A percentile compares a stretch with the other conserved stretches of the same genome.
Evolutionary conservation across 495 filamentous ascomycete species (phyloP).

Genomic region (Aspergillus panamensis): DNA sequence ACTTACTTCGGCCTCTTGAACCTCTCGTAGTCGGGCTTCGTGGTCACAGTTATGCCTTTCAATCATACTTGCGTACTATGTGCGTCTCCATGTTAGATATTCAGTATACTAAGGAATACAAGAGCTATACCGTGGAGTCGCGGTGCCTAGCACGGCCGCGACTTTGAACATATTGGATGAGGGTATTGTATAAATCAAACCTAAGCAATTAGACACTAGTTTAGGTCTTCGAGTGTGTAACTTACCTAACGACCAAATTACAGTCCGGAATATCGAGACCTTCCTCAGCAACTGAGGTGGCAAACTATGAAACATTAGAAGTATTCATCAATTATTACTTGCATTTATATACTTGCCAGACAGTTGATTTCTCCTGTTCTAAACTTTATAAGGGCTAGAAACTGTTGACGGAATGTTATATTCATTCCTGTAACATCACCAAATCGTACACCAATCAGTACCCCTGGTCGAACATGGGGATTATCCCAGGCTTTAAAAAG

Average conservation of each 20-base stretch:
- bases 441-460: slow-evolving; percentile 59
- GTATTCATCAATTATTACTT: background rate
- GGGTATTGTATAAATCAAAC: slow-evolving; percentile 85
- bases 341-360: slow-evolving; percentile 41
- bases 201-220: slow-evolving; percentile 26
- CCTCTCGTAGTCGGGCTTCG: slow-evolving; percentile 50
- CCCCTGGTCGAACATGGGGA: slow-evolving; percentile 58
- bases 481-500: slow-evolving; percentile 58
- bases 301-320: slow-evolving; percentile 48
- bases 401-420: slow-evolving; percentile 68
- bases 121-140: slow-evolving; percentile 53
- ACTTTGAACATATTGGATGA: slow-evolving; percentile 96
- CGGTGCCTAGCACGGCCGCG: slow-evolving; percentile 79
- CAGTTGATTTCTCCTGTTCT: slow-evolving; percentile 80
- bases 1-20: slow-evolving; percentile 49
- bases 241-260: slow-evolving; percentile 72
- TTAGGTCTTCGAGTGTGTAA: background rate
- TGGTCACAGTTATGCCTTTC: slow-evolving; percentile 66
- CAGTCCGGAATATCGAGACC: slow-evolving; percentile 95
- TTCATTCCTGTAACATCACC: slow-evolving; percentile 51
- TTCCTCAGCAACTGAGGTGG: slow-evolving; percentile 91
- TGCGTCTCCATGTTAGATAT: background rate
- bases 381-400: slow-evolving; percentile 73
- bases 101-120: background rate
- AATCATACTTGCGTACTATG: slow-evolving; percentile 74